Evolutionary conservation across 2,329 filamentous ascomycete genomes (phyloP).

Genomic region (Alternaria metachromatica): DNA sequence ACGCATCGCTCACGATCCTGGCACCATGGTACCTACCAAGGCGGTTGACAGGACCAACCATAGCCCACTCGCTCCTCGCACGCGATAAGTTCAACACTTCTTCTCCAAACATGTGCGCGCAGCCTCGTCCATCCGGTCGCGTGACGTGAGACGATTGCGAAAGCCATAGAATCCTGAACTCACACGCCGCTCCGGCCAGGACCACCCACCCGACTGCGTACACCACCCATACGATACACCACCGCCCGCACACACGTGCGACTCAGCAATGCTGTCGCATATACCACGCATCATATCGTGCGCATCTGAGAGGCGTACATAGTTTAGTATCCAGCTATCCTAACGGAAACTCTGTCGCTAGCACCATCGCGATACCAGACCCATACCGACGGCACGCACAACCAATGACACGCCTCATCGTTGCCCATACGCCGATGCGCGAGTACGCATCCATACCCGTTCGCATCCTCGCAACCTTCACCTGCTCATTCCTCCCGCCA

Average conservation of each 20-base stretch:
- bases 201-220: not conserved
- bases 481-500: not conserved
- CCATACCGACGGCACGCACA: not conserved
- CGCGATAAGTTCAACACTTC: not conserved
- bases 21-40: not conserved
- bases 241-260: not conserved
- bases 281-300: too few species aligned
- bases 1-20: not conserved
- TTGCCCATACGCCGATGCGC: not conserved
- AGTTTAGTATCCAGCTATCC: not conserved
- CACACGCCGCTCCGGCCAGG: not conserved
- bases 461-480: not conserved
- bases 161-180: too few species aligned
- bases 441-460: not conserved
- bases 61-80: not conserved
- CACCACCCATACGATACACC: not conserved
- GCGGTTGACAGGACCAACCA: not conserved
- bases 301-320: too few species aligned
- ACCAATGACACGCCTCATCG: not conserved
- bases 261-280: not conserved
- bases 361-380: not conserved
- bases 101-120: not conserved
- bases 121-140: not conserved
- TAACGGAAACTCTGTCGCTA: not conserved
- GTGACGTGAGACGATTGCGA: not conserved